Evolutionary conservation across 1,284 basidiomycete species (phyloP).

Genomic region (Macrocystidia cucumis): DNA sequence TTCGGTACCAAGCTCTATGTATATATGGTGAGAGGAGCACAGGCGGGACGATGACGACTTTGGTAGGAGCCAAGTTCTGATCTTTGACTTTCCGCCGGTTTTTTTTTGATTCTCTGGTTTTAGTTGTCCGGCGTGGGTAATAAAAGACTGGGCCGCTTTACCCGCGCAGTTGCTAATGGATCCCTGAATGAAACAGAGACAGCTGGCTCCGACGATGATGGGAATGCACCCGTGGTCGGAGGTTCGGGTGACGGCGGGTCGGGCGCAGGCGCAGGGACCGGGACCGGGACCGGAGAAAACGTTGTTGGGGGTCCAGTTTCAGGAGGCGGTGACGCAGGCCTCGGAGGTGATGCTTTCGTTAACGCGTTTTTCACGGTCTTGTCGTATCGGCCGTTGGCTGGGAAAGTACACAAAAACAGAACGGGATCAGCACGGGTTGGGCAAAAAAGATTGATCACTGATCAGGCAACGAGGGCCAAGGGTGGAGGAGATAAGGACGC

Average conservation of each 20-base stretch:
- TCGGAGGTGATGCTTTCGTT: conserved; percentile 19
- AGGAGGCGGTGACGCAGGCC: conserved; percentile 13
- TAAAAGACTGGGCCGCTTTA: conserved; percentile 14
- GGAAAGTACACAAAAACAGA: too few relatives aligned
- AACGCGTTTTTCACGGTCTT: conserved; percentile 43
- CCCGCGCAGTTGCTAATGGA: conserved; percentile 18
- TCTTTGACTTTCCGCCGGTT: too few relatives aligned
- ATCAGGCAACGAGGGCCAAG: too few relatives aligned
- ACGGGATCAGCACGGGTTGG: too few relatives aligned
- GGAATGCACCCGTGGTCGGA: background rate
- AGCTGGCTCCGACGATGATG: conserved; percentile 2
- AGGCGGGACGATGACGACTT: too few relatives aligned
- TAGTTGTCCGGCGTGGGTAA: conserved; percentile 7
- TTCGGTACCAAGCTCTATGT: too few relatives aligned
- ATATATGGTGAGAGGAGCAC: too few relatives aligned
- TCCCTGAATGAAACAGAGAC: conserved; percentile 13
- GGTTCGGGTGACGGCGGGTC: conserved; percentile 1
- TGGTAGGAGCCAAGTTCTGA: too few relatives aligned
- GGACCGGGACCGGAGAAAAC: conserved; percentile 14
- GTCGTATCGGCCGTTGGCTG: conserved; percentile 46
- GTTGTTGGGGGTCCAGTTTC: conserved; percentile 14
- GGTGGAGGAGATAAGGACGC: background rate
- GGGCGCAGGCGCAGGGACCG: conserved; percentile 11
- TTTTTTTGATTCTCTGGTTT: conserved; percentile 4
- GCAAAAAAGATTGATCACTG: too few relatives aligned